These are phyloP conservation scores for Phytophthora syringae DNA, from an alignment of 352 stramenopile species.

Conservation along the genomic window DNA sequence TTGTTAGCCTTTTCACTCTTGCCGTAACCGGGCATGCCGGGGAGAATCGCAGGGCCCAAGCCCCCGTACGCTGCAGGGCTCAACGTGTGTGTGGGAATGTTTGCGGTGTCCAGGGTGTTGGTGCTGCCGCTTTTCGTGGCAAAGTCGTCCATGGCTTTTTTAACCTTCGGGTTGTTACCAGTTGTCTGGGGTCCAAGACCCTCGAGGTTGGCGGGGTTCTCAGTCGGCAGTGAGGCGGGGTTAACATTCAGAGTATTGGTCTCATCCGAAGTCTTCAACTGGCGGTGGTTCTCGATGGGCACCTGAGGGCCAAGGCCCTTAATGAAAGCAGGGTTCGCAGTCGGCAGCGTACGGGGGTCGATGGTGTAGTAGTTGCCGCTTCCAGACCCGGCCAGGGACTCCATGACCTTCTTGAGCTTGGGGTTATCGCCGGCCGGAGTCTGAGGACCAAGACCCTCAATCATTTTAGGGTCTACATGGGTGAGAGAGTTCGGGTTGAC, in stretches of 20 bases:
- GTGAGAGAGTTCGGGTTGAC: slow-evolving; percentile 11
- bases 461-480: slow-evolving; percentile 7
- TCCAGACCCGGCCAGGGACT: slow-evolving; percentile 6
- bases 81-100: neutral
- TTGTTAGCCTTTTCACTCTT: slow-evolving; percentile 24
- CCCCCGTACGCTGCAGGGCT: slow-evolving; percentile 2
- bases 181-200: slow-evolving; percentile 14
- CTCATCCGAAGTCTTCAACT: neutral
- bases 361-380: slow-evolving; percentile 11
- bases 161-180: slow-evolving; percentile 21
- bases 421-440: slow-evolving; percentile 16
- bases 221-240: slow-evolving; percentile 4
- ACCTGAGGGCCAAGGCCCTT: neutral
- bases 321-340: neutral
- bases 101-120: neutral
- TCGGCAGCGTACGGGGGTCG: neutral
- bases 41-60: slow-evolving; percentile 13
- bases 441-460: slow-evolving; percentile 12
- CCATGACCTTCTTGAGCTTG: slow-evolving; percentile 27
- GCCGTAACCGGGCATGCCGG: slow-evolving; percentile 25
- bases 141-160: slow-evolving; percentile 24
- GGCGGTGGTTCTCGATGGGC: neutral
- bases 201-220: slow-evolving; percentile 8
- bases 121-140: slow-evolving; percentile 3
- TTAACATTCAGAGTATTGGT: slow-evolving; percentile 17